Evolutionary conservation across 805 yeast genomes (phyloP), one percentile per base, ranked within the genome.

Genomic region (Hanseniaspora thailandica): DNA sequence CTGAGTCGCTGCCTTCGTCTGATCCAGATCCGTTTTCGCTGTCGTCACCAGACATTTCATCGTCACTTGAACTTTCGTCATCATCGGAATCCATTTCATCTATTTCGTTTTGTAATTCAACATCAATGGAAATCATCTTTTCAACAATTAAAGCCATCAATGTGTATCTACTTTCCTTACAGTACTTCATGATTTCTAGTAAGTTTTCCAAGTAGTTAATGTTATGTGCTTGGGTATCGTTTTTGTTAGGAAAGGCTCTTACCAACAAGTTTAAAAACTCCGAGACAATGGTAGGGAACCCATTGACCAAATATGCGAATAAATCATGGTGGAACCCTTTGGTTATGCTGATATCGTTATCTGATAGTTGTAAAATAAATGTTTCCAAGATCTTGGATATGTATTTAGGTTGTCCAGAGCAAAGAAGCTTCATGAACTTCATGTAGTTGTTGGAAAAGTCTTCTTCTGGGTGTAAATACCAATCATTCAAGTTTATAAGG

Each of bases 401-500:
- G 86, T 95, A 90, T 65, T 81, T 86, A 7, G 97, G 97, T 56
- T 82, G 74, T 45, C 90, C 84, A 3, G 95, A 83, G 36, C 89
- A 85, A 51, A 90, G 73, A 26, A 89, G 85, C 44, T 80, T 75
- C 45, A 86, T 69, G 65, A 93, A 93, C 43, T 79, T 81, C 45
- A 82, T 75, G 66, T 84, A 88, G 45, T 73, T 48, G n/a, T 31
- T 35, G 69, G 47, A 72, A 43, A 46, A 53, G 69, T 25, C 77
- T 67, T 59, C 81, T 76, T 15, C 61, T 57, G 9, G 62, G 59
- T 5, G 75, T 22, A 67, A 70, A 62, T 81, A 72, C 93, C 95
- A 86, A 55, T 73, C 71, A 57, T 65, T 64, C 52, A 83, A 73
- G 56, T 72, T 75, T 46, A 88, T 72, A 31, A 89, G 70, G 20